phyloP scores from a whole-genome alignment of 2,329 filamentous ascomycete species.

The Colletotrichum aenigma region DNA sequence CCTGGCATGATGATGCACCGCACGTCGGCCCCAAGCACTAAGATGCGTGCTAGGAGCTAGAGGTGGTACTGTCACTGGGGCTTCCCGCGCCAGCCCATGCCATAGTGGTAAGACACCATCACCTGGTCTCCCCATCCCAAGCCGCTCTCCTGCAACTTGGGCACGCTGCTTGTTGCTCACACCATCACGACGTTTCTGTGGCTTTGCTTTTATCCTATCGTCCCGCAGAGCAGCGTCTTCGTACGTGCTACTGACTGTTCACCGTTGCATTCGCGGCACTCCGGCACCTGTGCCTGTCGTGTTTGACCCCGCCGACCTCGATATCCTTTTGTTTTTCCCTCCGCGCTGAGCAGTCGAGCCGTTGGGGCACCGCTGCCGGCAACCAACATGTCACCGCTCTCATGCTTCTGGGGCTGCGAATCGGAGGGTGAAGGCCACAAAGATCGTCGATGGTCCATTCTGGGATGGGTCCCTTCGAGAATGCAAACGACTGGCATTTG shows the following conservation, averaged over 20 bases:
- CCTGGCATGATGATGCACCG: not conserved
- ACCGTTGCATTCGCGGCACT: constrained; percentile 6
- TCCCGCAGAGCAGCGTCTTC: not conserved
- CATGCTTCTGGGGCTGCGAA: not conserved
- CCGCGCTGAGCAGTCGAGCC: not conserved
- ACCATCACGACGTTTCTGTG: not conserved
- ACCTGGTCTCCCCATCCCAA: constrained; percentile 7
- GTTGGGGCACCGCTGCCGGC: not conserved
- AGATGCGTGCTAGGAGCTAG: not conserved
- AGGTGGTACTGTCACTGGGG: constrained; percentile 1
- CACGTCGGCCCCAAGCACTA: not conserved
- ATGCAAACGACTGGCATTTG: constrained; percentile 14
- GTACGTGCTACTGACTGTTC: not conserved
- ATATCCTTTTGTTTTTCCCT: not conserved
- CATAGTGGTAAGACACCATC: constrained; percentile 14
- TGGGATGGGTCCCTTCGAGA: constrained; percentile 1
- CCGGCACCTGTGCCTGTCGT: constrained; percentile 4
- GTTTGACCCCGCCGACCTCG: not conserved
- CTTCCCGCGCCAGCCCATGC: not conserved
- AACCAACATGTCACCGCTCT: not conserved
- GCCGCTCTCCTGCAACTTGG: not conserved
- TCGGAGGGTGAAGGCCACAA: not conserved
- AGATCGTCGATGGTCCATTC: constrained; percentile 12
- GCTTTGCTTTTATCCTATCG: constrained; percentile 1
- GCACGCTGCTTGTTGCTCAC: not conserved